Evolutionary conservation across 1,139 yeast species (phyloP).

Genomic region (Meyerozyma carpophila): DNA sequence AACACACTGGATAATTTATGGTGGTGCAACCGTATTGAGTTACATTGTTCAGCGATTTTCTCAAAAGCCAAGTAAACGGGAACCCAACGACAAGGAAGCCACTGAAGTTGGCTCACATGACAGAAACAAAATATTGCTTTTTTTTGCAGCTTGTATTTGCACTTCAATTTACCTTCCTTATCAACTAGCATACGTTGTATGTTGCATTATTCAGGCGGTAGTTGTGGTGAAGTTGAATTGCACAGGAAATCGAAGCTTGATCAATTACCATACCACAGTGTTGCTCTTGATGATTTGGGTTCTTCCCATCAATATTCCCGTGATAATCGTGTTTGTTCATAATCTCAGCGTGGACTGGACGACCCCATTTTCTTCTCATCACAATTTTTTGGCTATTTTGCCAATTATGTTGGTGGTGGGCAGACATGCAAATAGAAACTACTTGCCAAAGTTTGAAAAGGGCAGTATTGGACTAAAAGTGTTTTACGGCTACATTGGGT

Average conservation of each 20-base stretch:
- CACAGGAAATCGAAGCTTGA: slow-evolving; percentile 13
- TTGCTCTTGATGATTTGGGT: slow-evolving; percentile 61
- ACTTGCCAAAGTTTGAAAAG: slow-evolving; percentile 6
- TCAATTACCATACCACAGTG: slow-evolving; percentile 51
- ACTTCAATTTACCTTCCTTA: slow-evolving; percentile 69
- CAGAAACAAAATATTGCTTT: slow-evolving; percentile 5
- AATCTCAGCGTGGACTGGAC: slow-evolving; percentile 65
- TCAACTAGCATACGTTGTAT: slow-evolving; percentile 66
- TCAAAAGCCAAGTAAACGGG: not conserved
- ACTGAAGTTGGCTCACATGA: not conserved
- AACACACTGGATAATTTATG: slow-evolving; percentile 9
- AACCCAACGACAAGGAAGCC: not conserved
- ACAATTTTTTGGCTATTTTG: slow-evolving; percentile 59
- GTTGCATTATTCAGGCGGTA: slow-evolving; percentile 47
- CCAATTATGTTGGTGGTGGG: slow-evolving; percentile 55
- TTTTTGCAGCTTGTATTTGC: not conserved
- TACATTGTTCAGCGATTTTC: not conserved
- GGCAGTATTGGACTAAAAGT: slow-evolving; percentile 4
- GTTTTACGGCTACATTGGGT: slow-evolving; percentile 17
- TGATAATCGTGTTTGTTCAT: slow-evolving; percentile 64
- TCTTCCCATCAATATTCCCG: slow-evolving; percentile 64
- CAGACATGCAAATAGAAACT: slow-evolving; percentile 24
- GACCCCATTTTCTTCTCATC: slow-evolving; percentile 75
- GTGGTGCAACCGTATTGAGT: slow-evolving; percentile 7
- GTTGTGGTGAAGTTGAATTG: slow-evolving; percentile 32